Evolutionary conservation across 352 stramenopile species (phyloP), one percentile per base, ranked within the genome.

Genomic region (Pythium aphanidermatum): DNA sequence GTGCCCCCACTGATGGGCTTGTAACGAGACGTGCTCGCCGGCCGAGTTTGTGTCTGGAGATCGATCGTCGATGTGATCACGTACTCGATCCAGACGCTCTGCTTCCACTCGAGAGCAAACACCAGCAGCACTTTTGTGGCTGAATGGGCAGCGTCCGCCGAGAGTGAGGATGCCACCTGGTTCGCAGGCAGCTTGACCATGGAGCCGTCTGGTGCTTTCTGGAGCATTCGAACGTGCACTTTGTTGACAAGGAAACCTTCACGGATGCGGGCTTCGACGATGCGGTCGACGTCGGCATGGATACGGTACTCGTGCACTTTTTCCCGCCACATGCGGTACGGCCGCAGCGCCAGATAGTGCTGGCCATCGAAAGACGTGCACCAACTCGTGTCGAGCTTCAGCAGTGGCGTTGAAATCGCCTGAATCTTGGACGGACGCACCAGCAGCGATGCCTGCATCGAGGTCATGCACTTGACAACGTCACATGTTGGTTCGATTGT

Each of bases 21-120:
- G 9, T 41, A 33, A 30, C 12, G 43, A 1, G 17, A 13, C 36
- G 51, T 20, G 13, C 6, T 33, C 35, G 43, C 5, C 36, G n/a
- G n/a, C n/a, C n/a, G n/a, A n/a, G n/a, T 44, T 11, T 37, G 29
- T n/a, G 36, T 19, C 10, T 52, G 42, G n/a, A 55, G 59, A 2
- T 86, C 71, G 11, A 66, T 86, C 1, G 79, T 87, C 14, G 74
- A 75, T 4, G 78, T 75, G 4, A 93, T 68, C 14, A 92, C 79
- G 38, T 95, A 95, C 60, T 95, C 81, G 19, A 95, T 58, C 81
- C 83, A 95, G 30, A 95, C 76, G 45, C 92, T 86, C 31, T 90
- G 75, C 45, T 92, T 92, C 83, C 83, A 95, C 44, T 95, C 66
- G 16, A 95, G 47, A 29, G 92, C 59, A 32, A 91, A 95, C 6